Base-by-base conservation (phyloP, 176 grass and related monocot species). In the Carex pumila region DNA sequence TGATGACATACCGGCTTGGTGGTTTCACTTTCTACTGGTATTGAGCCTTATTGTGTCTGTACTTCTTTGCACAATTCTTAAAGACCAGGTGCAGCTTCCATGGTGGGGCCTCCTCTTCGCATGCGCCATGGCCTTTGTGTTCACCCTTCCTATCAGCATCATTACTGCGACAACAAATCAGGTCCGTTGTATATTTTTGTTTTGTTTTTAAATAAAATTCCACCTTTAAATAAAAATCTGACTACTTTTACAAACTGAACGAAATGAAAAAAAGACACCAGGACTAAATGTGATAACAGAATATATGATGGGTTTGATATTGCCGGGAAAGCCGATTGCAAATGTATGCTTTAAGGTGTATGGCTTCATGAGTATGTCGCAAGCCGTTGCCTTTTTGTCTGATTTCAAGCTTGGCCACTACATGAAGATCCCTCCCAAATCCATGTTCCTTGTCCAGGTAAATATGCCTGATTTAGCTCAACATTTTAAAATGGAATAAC, bases 291-390 rank as follows among this genome's bases (percentile, higher is more conserved):
- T 97, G 21, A 89, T 97, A 11, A 97, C 92, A 2, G 94, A 97
- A 77, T 97, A 97, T 1, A 36, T 79, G 36, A 69, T 94, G 84
- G 94, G 94, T 67, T 72, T 97, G 13, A 94, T 97, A 64, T 59
- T 91, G 89, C 94, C 92, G 1, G 94, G 94, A 57, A 94, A 84
- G 60, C 94, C 94, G 0, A 94, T 97, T 3, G 90, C 92, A 32
- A 97, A 97, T 83, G 94, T 97, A 22, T 97, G 92, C 88, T 97
- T 97, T 87, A 97, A 97, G 84, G 94, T 97, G 3, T 97, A 88
- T 71, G 94, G 94, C 52, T 97, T 94, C 76, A 97, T 97, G 83
- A 97, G 94, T 84, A 97, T 97, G 94, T 79, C 86, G 47, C 94
- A 97, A 91, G 89, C 94, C 12, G 88, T 94, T 41, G 87, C 90